Conservation (phyloP, 176 grass and related monocot species). For the Juncus inflexus region DNA sequence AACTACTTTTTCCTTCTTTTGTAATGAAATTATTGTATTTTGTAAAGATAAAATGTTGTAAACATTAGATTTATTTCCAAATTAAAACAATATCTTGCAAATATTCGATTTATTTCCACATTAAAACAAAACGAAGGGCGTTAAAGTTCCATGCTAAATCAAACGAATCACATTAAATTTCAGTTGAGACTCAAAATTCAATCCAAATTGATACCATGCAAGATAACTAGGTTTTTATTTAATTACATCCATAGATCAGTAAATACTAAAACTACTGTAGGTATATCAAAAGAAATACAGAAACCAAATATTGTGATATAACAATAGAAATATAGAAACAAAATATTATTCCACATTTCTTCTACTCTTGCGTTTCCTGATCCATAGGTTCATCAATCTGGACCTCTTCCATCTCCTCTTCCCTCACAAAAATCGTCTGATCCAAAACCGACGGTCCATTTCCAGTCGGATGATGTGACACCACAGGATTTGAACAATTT, state of each 20-base stretch:
- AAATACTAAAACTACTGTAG: background rate
- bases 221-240: background rate
- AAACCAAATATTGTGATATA: background rate
- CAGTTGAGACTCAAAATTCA: too few relatives aligned
- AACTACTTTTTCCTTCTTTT: too few relatives aligned
- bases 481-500: background rate
- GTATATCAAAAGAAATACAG: background rate
- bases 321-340: background rate
- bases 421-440: constrained; percentile 45
- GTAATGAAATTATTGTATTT: too few relatives aligned
- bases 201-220: too few relatives aligned
- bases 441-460: constrained; percentile 43
- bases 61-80: too few relatives aligned
- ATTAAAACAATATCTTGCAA: too few relatives aligned
- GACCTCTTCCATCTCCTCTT: constrained; percentile 51
- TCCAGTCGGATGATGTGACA: background rate
- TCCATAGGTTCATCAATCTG: constrained; percentile 20
- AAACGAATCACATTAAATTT: too few relatives aligned
- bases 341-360: constrained; percentile 2
- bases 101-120: too few relatives aligned
- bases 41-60: too few relatives aligned
- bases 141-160: too few relatives aligned
- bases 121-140: too few relatives aligned
- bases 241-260: background rate
- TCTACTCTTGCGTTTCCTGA: background rate